Evolutionary conservation across 73 alveolate species (phyloP), one percentile per base, ranked within the genome.

Genomic region (Symbiodinium natans): DNA sequence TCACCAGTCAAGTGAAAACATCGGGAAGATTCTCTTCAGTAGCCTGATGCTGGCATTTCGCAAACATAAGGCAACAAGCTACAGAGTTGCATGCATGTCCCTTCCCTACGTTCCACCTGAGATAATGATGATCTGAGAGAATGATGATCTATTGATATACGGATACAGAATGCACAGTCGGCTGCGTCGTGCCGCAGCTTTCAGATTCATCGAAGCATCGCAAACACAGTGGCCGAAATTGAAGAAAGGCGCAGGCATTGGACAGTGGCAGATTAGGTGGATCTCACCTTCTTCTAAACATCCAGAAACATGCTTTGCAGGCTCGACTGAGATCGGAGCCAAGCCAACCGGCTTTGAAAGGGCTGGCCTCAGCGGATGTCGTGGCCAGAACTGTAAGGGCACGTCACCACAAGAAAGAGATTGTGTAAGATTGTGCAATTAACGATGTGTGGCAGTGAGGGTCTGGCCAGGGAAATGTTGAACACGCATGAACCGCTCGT

Each of bases 301-400:
- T n/a, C n/a, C n/a, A n/a, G n/a, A n/a, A n/a, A n/a, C n/a, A n/a
- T n/a, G n/a, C n/a, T n/a, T n/a, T n/a, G n/a, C n/a, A n/a, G n/a
- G n/a, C 29, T 4, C 71, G 23, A 15, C 71, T 52, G 71, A 52
- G 71, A 52, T 13, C n/a, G 71, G n/a, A 52, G 23, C 71, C 71
- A 52, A 23, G 23, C 71, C 71, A 21, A 52, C 71, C 23, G 71
- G 71, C 71, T 52, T 52, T 52, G 71, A 52, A 6, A 23, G 71
- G 71, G 71, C 71, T 21, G 71, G 71, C 71, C 71, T 52, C 71
- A n/a, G n/a, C n/a, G n/a, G n/a, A n/a, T n/a, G n/a, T n/a, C n/a
- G n/a, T n/a, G n/a, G n/a, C n/a, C n/a, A n/a, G n/a, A n/a, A n/a
- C n/a, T n/a, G n/a, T n/a, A n/a, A n/a, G n/a, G 71, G 68, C 29